Evolutionary conservation across 2,329 filamentous ascomycete species (phyloP), one percentile per base, ranked within the genome.

Genomic region (Scleromitrula shiraiana): DNA sequence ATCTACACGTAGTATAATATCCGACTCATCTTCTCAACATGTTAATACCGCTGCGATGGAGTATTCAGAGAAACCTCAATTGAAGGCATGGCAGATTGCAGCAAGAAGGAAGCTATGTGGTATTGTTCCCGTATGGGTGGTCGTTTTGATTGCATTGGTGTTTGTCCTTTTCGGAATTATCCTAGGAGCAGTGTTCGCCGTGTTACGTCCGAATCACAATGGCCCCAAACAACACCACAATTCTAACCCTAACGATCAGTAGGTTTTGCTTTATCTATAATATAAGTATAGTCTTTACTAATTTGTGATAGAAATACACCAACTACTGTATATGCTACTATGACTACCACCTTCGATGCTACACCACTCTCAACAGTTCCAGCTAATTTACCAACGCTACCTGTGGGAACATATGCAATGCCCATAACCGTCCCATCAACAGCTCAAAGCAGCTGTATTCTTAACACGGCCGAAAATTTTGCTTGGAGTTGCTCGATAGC

Each of bases 401-500:
- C 74, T 1, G 73, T 70, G 3, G 83, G 83, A 2, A 68, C 65
- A 0, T 86, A 68, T 53, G 65, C 67, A 19, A 62, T 87, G n/a
- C 75, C 78, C 5, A 56, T 70, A 4, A 65, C 80, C 4, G 66
- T 71, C 38, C 67, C 73, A 3, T 71, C 70, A 46, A 68, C 71
- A 46, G 67, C 68, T 2, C 73, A 77, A 14, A 72, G 69, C 33
- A 69, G 71, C 0, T 87, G 83, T 60, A 70, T 86, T 51, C 69
- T 70, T 26, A 70, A 82, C 48, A 68, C 72, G 0, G 69, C 63
- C 0, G 74, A 81, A 56, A 67, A 70, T n/a, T 63, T 70, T 41
- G 76, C 81, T 1, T 87, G 83, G 83, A 76, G 70, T 50, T 87
- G 83, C 60, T 70, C 76, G 10, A 68, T 83, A 24, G 23, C 49